Conservation (phyloP, 2,329 filamentous ascomycete genomes). For the Xenoacremonium recifei region DNA sequence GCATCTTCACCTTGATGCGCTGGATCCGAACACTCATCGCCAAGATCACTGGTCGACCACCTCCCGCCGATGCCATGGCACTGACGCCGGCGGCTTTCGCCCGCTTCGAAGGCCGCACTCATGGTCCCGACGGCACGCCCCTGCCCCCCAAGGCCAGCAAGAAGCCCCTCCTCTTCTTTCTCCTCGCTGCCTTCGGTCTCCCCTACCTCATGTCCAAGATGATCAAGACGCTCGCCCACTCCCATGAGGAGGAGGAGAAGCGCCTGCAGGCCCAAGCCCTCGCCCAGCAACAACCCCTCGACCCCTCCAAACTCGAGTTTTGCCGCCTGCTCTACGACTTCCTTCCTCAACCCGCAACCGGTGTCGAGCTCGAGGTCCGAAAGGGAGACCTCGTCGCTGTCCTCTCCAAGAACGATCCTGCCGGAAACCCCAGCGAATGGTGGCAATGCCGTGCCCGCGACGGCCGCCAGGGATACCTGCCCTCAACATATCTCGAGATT, state of each 20-base stretch:
- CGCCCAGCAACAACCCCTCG: conserved; percentile 58
- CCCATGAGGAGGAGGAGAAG: conserved; percentile 78
- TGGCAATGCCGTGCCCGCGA: conserved; percentile 93
- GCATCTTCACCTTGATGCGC: conserved; percentile 92
- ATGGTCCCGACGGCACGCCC: conserved; percentile 60
- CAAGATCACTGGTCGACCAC: conserved; percentile 87
- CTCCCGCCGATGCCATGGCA: conserved; percentile 80
- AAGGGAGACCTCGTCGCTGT: conserved; percentile 96
- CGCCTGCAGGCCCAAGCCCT: conserved; percentile 52
- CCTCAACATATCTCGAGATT: conserved; percentile 85
- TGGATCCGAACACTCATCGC: conserved; percentile 92
- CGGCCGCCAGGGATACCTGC: conserved; percentile 87
- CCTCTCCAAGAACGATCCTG: conserved; percentile 85
- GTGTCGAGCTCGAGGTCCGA: conserved; percentile 84
- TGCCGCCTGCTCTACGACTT: conserved; percentile 95
- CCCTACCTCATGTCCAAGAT: conserved; percentile 97
- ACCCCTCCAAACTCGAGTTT: conserved; percentile 92
- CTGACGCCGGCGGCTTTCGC: conserved; percentile 92
- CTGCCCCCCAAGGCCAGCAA: conserved; percentile 74
- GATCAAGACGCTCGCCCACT: conserved; percentile 79
- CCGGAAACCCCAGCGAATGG: conserved; percentile 93
- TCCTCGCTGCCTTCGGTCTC: conserved; percentile 89
- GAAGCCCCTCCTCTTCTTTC: conserved; percentile 95
- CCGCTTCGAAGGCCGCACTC: conserved; percentile 72
- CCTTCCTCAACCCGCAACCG: conserved; percentile 68